Evolutionary conservation across 2,329 filamentous ascomycete genomes (phyloP), one percentile per base, ranked within the genome.

Genomic region (Cercospora zeina): DNA sequence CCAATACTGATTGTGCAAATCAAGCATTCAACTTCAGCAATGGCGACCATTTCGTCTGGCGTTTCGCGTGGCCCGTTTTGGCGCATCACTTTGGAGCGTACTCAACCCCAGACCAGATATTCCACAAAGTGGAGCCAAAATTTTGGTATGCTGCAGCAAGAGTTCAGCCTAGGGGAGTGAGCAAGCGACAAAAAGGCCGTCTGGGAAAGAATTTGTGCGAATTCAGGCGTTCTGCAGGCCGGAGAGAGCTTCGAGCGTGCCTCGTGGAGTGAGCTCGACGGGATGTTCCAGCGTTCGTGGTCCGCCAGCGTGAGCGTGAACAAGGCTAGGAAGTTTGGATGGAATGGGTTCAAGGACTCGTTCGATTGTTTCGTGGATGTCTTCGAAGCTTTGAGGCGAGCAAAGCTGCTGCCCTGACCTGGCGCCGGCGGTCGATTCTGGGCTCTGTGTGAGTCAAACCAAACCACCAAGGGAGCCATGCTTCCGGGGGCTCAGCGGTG

Each of bases 291-390:
- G 0, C 68, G 79, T 36, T 74, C 76, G 45, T 81, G 75, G 60
- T 74, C 77, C 66, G 51, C 77, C 5, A 75, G 79, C 1, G 67
- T 76, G 45, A 77, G 72, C 58, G 80, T 81, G 76, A 80, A 72
- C 54, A 82, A 81, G 69, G 80, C 80, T 4, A 72, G 80, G 57
- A 76, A 75, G 62, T 68, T 74, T 24, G 80, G 80, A 0, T 82
- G 77, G 76, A 77, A 70, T 0, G 79, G 77, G 0, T 79, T 73
- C 59, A 62, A 63, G n/a, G 76, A 69, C 73, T 69, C 74, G 1
- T 80, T 75, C 71, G 76, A 77, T 14, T 72, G 72, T 11, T 69
- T 79, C 34, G 70, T 72, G 27, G 69, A 71, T 11, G 74, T 73
- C 1, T 78, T 79, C 61, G 67, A 71, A 10, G 66, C 71, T 53